phyloP scores from a whole-genome alignment of 1,284 basidiomycete genomes.

The Trametes polyzona region DNA sequence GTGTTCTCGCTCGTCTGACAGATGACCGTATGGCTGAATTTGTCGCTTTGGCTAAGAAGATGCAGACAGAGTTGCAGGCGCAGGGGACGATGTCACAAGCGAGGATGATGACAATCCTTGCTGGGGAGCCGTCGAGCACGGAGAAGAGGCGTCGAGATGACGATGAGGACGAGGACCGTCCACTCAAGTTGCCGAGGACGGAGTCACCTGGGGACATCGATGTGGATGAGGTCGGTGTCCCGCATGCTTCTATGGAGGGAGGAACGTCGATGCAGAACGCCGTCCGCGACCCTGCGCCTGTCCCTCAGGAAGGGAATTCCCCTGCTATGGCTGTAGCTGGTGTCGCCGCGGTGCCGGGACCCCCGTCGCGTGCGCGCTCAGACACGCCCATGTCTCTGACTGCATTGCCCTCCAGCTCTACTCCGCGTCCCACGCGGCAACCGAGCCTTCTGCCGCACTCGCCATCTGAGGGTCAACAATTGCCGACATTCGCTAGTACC shows the following conservation, averaged over 20 bases:
- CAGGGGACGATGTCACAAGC: background rate
- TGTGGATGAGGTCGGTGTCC: background rate
- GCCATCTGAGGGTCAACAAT: background rate
- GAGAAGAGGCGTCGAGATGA: conserved; percentile 6
- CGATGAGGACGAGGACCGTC: background rate
- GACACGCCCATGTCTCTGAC: background rate
- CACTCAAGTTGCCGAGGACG: background rate
- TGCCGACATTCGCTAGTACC: background rate
- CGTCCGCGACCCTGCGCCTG: background rate
- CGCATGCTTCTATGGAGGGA: too few species aligned
- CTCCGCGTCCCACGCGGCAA: background rate
- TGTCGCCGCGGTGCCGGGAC: background rate
- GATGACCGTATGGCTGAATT: conserved; percentile 32
- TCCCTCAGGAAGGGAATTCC: background rate
- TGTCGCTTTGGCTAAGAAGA: conserved; percentile 25
- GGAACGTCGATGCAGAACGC: too few species aligned
- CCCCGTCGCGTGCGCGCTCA: background rate
- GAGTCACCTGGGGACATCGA: background rate
- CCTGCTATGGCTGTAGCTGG: background rate
- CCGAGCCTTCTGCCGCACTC: background rate
- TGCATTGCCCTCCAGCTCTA: background rate
- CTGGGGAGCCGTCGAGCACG: background rate
- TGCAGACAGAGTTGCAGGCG: conserved; percentile 24
- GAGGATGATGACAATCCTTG: background rate
- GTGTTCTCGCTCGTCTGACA: conserved; percentile 26